Conservation (phyloP, 306 rosid species). For the Biancaea sappan region DNA sequence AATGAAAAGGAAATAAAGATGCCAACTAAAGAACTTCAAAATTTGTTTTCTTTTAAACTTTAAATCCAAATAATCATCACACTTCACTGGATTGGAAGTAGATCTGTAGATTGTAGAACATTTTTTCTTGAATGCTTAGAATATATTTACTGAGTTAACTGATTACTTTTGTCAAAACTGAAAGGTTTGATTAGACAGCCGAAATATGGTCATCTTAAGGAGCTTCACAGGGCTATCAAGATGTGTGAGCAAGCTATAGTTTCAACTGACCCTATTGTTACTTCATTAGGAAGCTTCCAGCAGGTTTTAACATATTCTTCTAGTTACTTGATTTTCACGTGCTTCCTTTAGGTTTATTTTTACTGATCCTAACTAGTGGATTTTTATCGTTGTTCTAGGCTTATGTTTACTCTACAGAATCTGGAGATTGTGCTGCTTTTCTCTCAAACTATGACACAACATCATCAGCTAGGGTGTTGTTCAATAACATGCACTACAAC, state of each 20-base stretch:
- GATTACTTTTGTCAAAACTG: conserved; percentile 33
- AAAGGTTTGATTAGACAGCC: conserved; percentile 84
- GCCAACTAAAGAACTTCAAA: not conserved
- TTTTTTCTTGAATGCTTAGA: too few relatives aligned
- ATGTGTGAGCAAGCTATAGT: conserved; percentile 74
- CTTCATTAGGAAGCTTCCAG: conserved; percentile 73
- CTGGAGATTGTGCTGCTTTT: conserved; percentile 80
- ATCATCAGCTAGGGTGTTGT: conserved; percentile 68
- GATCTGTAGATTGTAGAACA: too few relatives aligned
- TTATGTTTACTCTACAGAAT: conserved; percentile 65
- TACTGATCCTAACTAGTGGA: conserved; percentile 10
- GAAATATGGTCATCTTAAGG: conserved; percentile 81
- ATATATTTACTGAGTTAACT: not conserved
- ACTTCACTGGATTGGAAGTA: too few relatives aligned
- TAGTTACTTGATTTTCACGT: conserved; percentile 5
- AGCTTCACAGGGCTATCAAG: conserved; percentile 74
- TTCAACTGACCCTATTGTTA: conserved; percentile 70
- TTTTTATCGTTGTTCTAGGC: conserved; percentile 48
- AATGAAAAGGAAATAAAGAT: not conserved
- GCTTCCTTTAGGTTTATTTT: conserved; percentile 21
- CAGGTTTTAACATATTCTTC: conserved; percentile 54
- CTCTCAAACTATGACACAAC: conserved; percentile 68
- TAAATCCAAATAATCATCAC: too few relatives aligned
- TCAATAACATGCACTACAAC: conserved; percentile 80
- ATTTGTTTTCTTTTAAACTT: too few relatives aligned